phyloP scores from a whole-genome alignment of 2,329 filamentous ascomycete species.

The Byssochlamys sp. region DNA sequence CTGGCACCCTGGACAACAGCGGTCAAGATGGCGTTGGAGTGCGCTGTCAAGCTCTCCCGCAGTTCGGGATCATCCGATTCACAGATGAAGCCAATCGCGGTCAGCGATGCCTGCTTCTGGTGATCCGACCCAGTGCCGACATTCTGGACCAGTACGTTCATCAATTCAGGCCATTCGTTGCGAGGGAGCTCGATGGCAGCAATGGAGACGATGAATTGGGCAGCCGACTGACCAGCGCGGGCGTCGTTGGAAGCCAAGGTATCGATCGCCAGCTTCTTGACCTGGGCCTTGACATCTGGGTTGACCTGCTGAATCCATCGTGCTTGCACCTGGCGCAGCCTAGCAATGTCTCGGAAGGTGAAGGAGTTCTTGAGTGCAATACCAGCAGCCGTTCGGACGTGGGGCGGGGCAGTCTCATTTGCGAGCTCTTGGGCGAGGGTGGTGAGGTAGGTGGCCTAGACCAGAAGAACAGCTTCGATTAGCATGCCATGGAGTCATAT shows the following conservation, averaged over 20 bases:
- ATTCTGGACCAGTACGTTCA: slow-evolving; percentile 80
- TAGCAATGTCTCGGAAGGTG: slow-evolving; percentile 77
- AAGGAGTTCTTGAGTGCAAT: slow-evolving; percentile 97
- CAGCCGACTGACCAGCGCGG: slow-evolving; percentile 77
- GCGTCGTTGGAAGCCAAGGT: slow-evolving; percentile 70
- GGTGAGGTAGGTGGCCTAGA: slow-evolving; percentile 77
- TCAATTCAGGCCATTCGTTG: slow-evolving; percentile 85
- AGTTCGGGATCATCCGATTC: slow-evolving; percentile 86
- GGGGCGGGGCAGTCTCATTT: slow-evolving; percentile 71
- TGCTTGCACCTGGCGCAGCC: slow-evolving; percentile 79
- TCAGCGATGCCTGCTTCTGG: slow-evolving; percentile 88
- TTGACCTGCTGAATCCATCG: slow-evolving; percentile 86
- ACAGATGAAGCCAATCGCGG: slow-evolving; percentile 96
- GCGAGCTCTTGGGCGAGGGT: slow-evolving; percentile 89
- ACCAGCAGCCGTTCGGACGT: slow-evolving; percentile 88
- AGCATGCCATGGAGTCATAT: slow-evolving; percentile 1
- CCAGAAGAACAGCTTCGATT: slow-evolving; percentile 18
- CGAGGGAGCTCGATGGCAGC: slow-evolving; percentile 88
- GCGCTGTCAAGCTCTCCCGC: slow-evolving; percentile 65
- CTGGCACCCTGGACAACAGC: slow-evolving; percentile 94
- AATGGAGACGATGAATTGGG: slow-evolving; percentile 90
- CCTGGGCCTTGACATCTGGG: slow-evolving; percentile 68
- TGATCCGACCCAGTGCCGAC: slow-evolving; percentile 77
- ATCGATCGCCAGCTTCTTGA: slow-evolving; percentile 84
- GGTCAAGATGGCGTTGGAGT: slow-evolving; percentile 95